Evolutionary conservation across 2,329 filamentous ascomycete species (phyloP), one percentile per base, ranked within the genome.

Genomic region (Exophiala bonariae): DNA sequence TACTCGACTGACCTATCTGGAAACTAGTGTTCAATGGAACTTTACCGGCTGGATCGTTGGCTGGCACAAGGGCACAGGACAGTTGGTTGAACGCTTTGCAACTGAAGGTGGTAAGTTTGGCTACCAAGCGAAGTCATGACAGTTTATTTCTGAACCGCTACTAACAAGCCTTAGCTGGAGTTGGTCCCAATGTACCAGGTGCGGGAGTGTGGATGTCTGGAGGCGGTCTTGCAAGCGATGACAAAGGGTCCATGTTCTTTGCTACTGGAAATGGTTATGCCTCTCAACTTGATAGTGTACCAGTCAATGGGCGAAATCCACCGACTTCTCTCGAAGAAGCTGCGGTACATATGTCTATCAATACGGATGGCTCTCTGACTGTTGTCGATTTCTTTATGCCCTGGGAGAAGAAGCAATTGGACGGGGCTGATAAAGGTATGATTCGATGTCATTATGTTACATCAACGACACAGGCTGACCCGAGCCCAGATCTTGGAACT

Each of bases 321-420:
- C 52, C 55, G 13, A 52, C 50, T n/a, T 57, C 60, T 3, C 55
- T 64, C 11, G 62, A 58, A 41, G 60, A 64, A 53, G 55, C 55
- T 22, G 42, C 48, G 22, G 55, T 54, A 3, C 47, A 56, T 37
- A 50, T 56, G 54, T 47, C 52, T 19, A 53, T 57, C 47, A 53
- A 50, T 22, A 41, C 50, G 17, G 52, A 50, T 35, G 59, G 59
- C 5, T 68, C 76, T 33, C 68, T 79, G 0, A 65, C 63, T 0
- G 53, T 78, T 3, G 65, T 70, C 8, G 77, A 80, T 41, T 80
- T 79, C 56, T 80, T 80, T 48, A 75, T 79, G 67, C 77, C 77
- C 0, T 76, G 70, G 52, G 75, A 78, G 37, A 79, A 80, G 44
- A 36, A 66, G 67, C 45, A 70, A 0, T 63, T 78, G 39, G 74